Base-by-base conservation (phyloP, 768 basidiomycete species). In the Trametes cinnabarina region DNA sequence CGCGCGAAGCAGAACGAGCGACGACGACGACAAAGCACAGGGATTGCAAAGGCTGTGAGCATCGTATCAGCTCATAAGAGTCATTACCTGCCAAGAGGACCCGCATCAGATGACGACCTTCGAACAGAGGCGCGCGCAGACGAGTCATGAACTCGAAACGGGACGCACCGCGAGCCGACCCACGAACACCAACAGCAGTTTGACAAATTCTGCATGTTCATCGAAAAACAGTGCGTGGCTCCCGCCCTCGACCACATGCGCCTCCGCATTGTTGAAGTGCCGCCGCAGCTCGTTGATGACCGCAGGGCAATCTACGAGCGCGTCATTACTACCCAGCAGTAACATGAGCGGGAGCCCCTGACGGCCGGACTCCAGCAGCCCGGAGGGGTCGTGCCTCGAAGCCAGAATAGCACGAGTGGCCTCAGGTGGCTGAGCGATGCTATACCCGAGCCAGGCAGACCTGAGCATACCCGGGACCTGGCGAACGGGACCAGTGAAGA, bases 211-310 rank as follows among this genome's bases (percentile, higher is more conserved):
- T 15, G 68, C 62, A 47, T 60, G 61, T 43, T 68, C 60, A 40
- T 75, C 74, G 35, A 72, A 66, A 52, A 73, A 74, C 14, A 71
- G 32, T 0, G 70, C 67, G 54, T 77, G 76, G 20, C 71, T 65
- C 22, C 71, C 71, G 28, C 68, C 72, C 26, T 66, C 60, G 53
- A 74, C 60, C 44, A 65, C 58, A 47, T 68, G 58, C 20, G 62
- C 62, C 49, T 74, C 70, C 26, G 70, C 51, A 44, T 75, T 64
- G 55, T 66, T 72, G 67, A 76, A 76, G 57, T 72, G 64, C 12
- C 68, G 66, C 52, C 62, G 56, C 63, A 73, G 63, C 50, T 67
- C 60, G 23, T 61, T 56, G 5, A 66, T 65, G 5, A 73, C 60
- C n/a, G 63, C 67, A 23, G 30, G 12, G 19, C 55, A 40, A 28